Percentiles rank a stretch among this genome's conserved stretches.
These are phyloP conservation scores for Leccinellum rugosiceps DNA, from an alignment of 768 basidiomycete species.

Conservation along the genomic window DNA sequence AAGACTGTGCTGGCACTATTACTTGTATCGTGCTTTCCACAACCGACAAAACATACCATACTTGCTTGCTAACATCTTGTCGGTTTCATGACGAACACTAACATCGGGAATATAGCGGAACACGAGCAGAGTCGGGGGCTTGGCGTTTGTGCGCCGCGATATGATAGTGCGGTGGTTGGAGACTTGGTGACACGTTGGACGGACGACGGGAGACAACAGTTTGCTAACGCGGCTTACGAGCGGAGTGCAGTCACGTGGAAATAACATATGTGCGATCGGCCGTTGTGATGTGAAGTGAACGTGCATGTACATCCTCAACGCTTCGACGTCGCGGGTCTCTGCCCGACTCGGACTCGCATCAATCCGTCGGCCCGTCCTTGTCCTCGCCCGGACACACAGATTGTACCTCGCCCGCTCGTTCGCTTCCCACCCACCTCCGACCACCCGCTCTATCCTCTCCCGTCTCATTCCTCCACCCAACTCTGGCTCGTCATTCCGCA, in stretches of 20 bases:
- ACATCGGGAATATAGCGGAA: too few species aligned
- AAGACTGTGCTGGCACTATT: too few species aligned
- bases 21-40: too few species aligned
- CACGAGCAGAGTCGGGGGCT: too few species aligned
- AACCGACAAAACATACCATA: too few species aligned
- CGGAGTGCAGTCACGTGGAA: background rate
- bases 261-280: too few species aligned
- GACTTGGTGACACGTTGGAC: constrained; percentile 42
- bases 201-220: background rate
- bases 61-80: too few species aligned
- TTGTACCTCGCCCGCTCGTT: constrained; percentile 6
- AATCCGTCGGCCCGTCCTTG: background rate
- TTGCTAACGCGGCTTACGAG: background rate
- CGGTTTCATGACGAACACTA: too few species aligned
- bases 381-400: background rate
- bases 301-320: background rate
- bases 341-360: background rate
- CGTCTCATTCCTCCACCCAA: constrained; percentile 33
- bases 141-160: too few species aligned
- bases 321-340: background rate
- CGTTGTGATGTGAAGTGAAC: background rate
- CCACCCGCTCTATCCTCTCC: constrained; percentile 17
- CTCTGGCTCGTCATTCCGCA: constrained; percentile 62
- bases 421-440: constrained; percentile 3
- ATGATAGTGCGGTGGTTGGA: constrained; percentile 62